Conservation (phyloP, 345 rosid species). For the Orychophragmus violaceus region DNA sequence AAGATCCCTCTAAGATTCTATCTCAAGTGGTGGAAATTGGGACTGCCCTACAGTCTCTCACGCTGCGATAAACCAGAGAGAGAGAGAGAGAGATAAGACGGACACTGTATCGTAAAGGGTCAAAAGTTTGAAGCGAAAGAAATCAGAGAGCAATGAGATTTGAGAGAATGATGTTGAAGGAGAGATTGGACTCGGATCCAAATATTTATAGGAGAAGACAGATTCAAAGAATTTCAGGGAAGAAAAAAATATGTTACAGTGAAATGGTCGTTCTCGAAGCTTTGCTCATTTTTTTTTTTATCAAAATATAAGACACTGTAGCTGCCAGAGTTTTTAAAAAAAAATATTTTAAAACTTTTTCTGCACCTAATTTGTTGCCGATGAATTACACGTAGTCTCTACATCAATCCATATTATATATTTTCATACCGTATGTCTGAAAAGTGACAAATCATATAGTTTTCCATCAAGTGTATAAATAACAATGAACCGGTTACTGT, state of each 20-base stretch:
- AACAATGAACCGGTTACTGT: no score
- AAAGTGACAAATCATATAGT: background rate
- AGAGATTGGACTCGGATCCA: background rate
- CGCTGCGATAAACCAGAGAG: background rate
- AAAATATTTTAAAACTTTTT: background rate
- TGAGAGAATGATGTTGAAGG: slow-evolving; percentile 8
- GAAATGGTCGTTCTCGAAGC: slow-evolving; percentile 20
- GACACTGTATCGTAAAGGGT: background rate
- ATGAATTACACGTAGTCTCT: slow-evolving; percentile 6
- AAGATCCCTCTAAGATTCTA: slow-evolving; percentile 28
- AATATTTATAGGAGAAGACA: slow-evolving; percentile 21
- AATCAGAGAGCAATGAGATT: slow-evolving; percentile 10
- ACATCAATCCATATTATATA: no score
- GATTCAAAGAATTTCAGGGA: background rate
- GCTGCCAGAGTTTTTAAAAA: background rate
- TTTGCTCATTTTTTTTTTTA: background rate
- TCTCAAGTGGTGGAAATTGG: slow-evolving; percentile 1
- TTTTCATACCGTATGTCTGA: background rate
- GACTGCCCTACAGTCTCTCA: slow-evolving; percentile 1
- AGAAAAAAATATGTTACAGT: background rate
- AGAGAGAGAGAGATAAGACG: background rate
- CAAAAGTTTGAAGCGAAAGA: background rate
- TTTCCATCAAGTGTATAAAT: no score
- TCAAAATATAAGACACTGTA: background rate
- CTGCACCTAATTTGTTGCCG: background rate